Conservation (phyloP, 1,284 basidiomycete genomes). For the Trichosporon ovoides region DNA sequence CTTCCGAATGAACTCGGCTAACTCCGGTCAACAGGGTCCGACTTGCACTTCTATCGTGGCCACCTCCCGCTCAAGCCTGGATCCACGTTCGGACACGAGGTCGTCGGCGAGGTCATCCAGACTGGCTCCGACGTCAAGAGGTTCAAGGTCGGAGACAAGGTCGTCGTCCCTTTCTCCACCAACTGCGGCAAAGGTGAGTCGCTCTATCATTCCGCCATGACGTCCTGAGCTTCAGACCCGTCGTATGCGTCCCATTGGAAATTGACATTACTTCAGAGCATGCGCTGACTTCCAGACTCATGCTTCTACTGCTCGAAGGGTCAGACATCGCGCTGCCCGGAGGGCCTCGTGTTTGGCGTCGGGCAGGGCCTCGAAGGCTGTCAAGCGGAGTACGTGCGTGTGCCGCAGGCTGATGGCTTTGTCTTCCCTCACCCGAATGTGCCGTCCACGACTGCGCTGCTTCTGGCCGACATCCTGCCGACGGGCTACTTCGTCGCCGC, state of each 20-base stretch:
- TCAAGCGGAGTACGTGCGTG: slow-evolving; percentile 79
- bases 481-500: slow-evolving; percentile 49
- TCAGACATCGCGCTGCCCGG: slow-evolving; percentile 67
- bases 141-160: slow-evolving; percentile 69
- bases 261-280: too few species aligned
- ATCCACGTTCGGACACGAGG: slow-evolving; percentile 64
- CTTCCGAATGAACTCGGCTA: too few species aligned
- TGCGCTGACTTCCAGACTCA: slow-evolving; percentile 24
- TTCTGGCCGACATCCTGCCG: slow-evolving; percentile 51
- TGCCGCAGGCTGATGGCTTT: slow-evolving; percentile 54
- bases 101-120: slow-evolving; percentile 68
- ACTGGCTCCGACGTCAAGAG: slow-evolving; percentile 62
- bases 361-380: slow-evolving; percentile 53
- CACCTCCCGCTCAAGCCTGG: slow-evolving; percentile 40
- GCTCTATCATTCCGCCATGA: too few species aligned
- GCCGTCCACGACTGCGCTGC: slow-evolving; percentile 42
- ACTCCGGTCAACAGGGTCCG: slow-evolving; percentile 50
- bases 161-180: slow-evolving; percentile 76
- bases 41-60: slow-evolving; percentile 72
- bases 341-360: slow-evolving; percentile 52
- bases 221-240: too few species aligned
- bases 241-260: too few species aligned
- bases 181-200: slow-evolving; percentile 54
- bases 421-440: slow-evolving; percentile 48
- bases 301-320: slow-evolving; percentile 62